A percentile compares a stretch with the other conserved stretches of the same genome.
These are phyloP conservation scores for Metschnikowia hibisci DNA, from an alignment of 805 yeast genomes.

Conservation along the genomic window DNA sequence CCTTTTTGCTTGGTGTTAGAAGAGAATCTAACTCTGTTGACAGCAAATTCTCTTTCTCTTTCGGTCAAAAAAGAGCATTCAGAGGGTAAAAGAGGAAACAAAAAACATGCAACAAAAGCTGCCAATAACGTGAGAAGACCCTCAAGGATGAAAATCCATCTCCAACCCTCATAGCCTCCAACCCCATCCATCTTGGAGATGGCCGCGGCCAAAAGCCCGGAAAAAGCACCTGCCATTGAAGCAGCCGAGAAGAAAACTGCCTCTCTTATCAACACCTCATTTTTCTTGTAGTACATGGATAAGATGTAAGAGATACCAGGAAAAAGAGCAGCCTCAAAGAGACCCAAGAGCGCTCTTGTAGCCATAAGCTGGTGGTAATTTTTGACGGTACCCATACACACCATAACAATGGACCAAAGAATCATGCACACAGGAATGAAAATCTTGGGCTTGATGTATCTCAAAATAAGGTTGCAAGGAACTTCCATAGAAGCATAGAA, in stretches of 20 bases:
- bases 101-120: constrained; percentile 7
- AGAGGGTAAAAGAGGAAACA: constrained; percentile 12
- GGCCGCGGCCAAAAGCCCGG: constrained; percentile 68
- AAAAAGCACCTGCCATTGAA: constrained; percentile 74
- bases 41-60: constrained; percentile 14
- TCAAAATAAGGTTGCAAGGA: constrained; percentile 59
- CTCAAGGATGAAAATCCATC: constrained; percentile 18
- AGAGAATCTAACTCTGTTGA: constrained; percentile 9
- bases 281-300: constrained; percentile 59
- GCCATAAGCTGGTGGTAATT: constrained; percentile 58
- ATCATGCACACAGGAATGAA: constrained; percentile 61
- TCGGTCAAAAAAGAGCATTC: constrained; percentile 10
- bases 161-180: constrained; percentile 18
- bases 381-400: constrained; percentile 61
- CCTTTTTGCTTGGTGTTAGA: constrained; percentile 6
- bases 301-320: constrained; percentile 72
- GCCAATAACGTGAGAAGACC: constrained; percentile 13
- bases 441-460: constrained; percentile 55
- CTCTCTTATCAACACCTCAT: constrained; percentile 66
- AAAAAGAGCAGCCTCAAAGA: constrained; percentile 68
- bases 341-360: constrained; percentile 62
- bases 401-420: constrained; percentile 59
- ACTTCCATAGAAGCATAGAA: constrained; percentile 66
- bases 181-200: constrained; percentile 50
- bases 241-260: constrained; percentile 68